Evolutionary conservation across 1,284 basidiomycete genomes (phyloP).

Genomic region (Heterobasidion parviporum): DNA sequence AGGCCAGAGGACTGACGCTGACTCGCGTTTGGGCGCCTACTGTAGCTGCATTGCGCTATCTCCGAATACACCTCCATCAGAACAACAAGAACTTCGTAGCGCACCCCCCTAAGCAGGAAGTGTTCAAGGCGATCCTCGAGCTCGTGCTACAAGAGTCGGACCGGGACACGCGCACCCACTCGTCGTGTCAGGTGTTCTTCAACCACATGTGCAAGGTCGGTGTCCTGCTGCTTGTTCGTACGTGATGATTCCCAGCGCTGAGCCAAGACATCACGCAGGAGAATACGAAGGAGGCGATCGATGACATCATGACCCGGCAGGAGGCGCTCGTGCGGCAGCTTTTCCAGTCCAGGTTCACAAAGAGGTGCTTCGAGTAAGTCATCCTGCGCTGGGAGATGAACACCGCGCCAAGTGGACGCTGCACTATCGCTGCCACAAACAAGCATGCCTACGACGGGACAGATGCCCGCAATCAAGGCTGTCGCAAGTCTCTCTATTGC

Average conservation of each 20-base stretch:
- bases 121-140: conserved; percentile 78
- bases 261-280: conserved; percentile 42
- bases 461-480: too few species aligned
- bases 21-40: conserved; percentile 2
- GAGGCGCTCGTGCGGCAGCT: conserved; percentile 62
- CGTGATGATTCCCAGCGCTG: conserved; percentile 5
- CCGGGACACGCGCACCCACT: conserved; percentile 88
- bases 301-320: conserved; percentile 78
- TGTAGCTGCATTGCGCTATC: conserved; percentile 84
- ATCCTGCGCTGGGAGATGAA: too few species aligned
- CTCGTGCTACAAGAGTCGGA: conserved; percentile 76
- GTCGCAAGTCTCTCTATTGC: too few species aligned
- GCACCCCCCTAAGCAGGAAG: conserved; percentile 80
- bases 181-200: conserved; percentile 93
- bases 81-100: conserved; percentile 84
- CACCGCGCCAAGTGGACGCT: too few species aligned
- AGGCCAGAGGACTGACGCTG: background rate
- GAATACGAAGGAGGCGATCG: conserved; percentile 80
- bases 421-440: too few species aligned
- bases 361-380: too few species aligned
- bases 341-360: too few species aligned
- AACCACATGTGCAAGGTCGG: conserved; percentile 81
- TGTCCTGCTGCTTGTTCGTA: conserved; percentile 7
- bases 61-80: conserved; percentile 78
- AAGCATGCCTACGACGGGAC: too few species aligned